Conservation (phyloP, 1,139 yeast species). For the Suhomyces atakaporum region DNA sequence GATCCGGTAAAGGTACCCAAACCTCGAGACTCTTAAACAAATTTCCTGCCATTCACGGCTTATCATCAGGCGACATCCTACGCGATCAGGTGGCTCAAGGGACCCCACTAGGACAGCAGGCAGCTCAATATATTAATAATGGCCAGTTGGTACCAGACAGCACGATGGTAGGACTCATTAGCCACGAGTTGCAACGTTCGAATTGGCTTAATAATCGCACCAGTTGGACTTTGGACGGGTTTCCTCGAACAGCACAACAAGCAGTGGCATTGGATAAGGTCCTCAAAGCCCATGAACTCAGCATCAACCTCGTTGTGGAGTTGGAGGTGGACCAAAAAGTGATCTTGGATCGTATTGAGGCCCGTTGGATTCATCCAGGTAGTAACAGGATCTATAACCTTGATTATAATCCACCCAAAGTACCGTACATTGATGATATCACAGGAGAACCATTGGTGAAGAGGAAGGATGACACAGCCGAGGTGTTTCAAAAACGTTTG, state of each 20-base stretch:
- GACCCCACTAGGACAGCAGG: slow-evolving; percentile 60
- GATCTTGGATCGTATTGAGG: slow-evolving; percentile 77
- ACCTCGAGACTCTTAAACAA: slow-evolving; percentile 61
- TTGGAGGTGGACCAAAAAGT: slow-evolving; percentile 79
- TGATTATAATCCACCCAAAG: slow-evolving; percentile 86
- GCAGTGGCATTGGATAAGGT: slow-evolving; percentile 60
- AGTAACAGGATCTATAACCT: slow-evolving; percentile 87
- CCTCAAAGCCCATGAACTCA: slow-evolving; percentile 39
- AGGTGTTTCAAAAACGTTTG: slow-evolving; percentile 67
- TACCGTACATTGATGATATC: slow-evolving; percentile 76
- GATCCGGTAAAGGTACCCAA: slow-evolving; percentile 92
- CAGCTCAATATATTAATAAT: slow-evolving; percentile 53
- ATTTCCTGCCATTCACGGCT: slow-evolving; percentile 52
- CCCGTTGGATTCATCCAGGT: slow-evolving; percentile 79
- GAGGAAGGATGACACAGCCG: slow-evolving; percentile 77
- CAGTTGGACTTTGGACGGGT: slow-evolving; percentile 86
- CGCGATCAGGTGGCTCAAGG: slow-evolving; percentile 62
- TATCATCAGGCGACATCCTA: slow-evolving; percentile 84
- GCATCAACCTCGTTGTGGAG: slow-evolving; percentile 75
- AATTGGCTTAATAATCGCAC: slow-evolving; percentile 50
- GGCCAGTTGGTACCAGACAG: slow-evolving; percentile 78
- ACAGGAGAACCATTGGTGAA: slow-evolving; percentile 85
- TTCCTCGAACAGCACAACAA: slow-evolving; percentile 79
- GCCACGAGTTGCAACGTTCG: slow-evolving; percentile 44
- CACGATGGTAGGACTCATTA: slow-evolving; percentile 62